Percentiles rank a stretch among this genome's conserved stretches.
Evolutionary conservation across 768 basidiomycete species (phyloP).

Genomic region (Rhodosporidiobolus sp.): DNA sequence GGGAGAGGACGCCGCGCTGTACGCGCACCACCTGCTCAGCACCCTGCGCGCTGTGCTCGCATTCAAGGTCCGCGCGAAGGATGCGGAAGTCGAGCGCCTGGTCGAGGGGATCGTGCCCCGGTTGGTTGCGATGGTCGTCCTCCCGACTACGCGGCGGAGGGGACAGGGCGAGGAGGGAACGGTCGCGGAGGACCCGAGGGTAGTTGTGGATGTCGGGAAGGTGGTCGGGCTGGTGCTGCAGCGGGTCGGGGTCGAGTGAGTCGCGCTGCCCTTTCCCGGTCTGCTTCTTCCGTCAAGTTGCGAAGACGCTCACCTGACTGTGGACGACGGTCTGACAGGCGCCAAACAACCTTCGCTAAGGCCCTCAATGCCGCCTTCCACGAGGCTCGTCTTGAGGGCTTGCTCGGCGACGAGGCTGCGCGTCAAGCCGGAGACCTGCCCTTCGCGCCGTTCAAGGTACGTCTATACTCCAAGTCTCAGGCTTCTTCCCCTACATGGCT

Average conservation of each 20-base stretch:
- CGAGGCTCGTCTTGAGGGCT: background rate
- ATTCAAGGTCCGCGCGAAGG: constrained; percentile 53
- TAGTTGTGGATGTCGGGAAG: constrained; percentile 63
- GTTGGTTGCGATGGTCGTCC: constrained; percentile 65
- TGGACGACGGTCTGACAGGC: constrained; percentile 1
- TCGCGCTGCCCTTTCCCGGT: constrained; percentile 27
- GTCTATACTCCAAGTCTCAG: background rate
- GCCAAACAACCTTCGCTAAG: constrained; percentile 15
- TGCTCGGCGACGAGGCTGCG: constrained; percentile 11
- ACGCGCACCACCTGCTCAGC: constrained; percentile 75
- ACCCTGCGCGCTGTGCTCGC: constrained; percentile 64
- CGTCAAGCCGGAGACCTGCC: constrained; percentile 1
- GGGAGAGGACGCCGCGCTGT: constrained; percentile 68
- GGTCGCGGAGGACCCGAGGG: constrained; percentile 55
- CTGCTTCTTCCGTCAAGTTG: no score
- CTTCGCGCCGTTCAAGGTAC: constrained; percentile 24
- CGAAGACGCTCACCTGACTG: background rate
- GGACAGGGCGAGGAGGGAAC: constrained; percentile 36
- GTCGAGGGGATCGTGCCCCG: constrained; percentile 69
- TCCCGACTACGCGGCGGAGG: constrained; percentile 47
- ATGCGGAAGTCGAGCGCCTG: constrained; percentile 76
- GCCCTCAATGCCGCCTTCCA: constrained; percentile 24
- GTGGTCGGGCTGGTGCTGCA: constrained; percentile 68
- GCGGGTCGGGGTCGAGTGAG: constrained; percentile 65
- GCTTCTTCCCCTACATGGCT: background rate